These are phyloP conservation scores for Gypsophila paniculata DNA, from an alignment of 179 eudicot species.

Conservation along the genomic window DNA sequence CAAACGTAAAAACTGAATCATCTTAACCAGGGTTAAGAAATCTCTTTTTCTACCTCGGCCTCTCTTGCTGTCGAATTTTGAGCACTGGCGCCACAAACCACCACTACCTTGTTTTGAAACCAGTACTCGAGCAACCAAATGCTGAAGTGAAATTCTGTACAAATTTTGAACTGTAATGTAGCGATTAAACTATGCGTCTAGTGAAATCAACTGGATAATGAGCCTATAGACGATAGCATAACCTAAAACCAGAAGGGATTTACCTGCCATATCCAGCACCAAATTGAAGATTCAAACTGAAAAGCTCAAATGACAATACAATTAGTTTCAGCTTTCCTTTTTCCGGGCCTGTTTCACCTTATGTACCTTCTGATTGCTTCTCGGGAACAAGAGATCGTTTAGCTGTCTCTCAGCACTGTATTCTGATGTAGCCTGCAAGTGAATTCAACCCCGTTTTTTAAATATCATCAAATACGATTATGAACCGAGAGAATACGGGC, in stretches of 20 bases:
- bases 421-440: slow-evolving; percentile 85
- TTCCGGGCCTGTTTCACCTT: slow-evolving; percentile 60
- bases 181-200: slow-evolving; percentile 4
- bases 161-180: slow-evolving; percentile 18
- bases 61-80: slow-evolving; percentile 12
- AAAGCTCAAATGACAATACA: slow-evolving; percentile 9
- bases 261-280: slow-evolving; percentile 28
- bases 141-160: slow-evolving; percentile 29
- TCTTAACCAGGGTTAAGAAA: neutral
- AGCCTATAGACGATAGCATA: slow-evolving; percentile 14
- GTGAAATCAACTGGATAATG: slow-evolving; percentile 9
- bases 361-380: slow-evolving; percentile 52
- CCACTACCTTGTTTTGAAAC: slow-evolving; percentile 16
- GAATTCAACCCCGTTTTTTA: neutral
- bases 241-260: neutral
- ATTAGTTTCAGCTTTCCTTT: slow-evolving; percentile 46
- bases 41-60: neutral
- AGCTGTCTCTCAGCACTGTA: slow-evolving; percentile 93
- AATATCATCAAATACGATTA: neutral
- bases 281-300: slow-evolving; percentile 14
- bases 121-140: slow-evolving; percentile 13
- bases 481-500: neutral
- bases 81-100: neutral
- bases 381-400: slow-evolving; percentile 72
- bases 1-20: neutral